Base-by-base conservation (phyloP, 164 flowering plant species). In the Aristolochia fimbriata region DNA sequence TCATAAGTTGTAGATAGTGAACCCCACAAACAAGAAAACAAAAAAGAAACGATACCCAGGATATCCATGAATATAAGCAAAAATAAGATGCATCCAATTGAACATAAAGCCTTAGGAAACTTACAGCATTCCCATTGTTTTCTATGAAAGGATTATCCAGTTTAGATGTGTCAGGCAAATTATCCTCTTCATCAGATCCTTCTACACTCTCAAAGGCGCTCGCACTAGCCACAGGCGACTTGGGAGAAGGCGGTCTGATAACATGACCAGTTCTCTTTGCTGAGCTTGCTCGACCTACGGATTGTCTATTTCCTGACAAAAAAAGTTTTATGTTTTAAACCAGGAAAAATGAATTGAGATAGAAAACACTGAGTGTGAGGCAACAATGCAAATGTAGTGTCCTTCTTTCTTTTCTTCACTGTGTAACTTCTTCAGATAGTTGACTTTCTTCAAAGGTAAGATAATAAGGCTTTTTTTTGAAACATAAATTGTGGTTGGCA, bases 101-200 rank as follows among this genome's bases (percentile, higher is more conserved):
- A 37, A 37, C 10, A 10, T 37, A 3, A 37, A 31, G 13, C 56
- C 56, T 8, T 9, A 22, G 27, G 10, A 23, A 51, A 81, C 94
- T 83, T 74, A 88, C 96, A 60, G 77, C 78, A 76, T 78, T 68
- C 57, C 94, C 95, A 80, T 82, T 84, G 24, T 81, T 62, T 68
- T 76, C 81, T 60, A 87, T 57, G 71, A 85, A 91, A 23, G 79
- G 59, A 27, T 74, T 17, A 41, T 84, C 88, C 15, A 81, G 64
- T 54, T 78, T 84, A 65, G 80, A 47, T 71, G 31, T 71, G 55
- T 80, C 88, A n/a, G 81, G 76, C 68, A 84, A 67, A 67, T 73
- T 73, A 71, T 86, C 98, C 64, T 92, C 98, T 21, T 88, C 98
- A 71, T 92, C 98, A 46, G 97, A 92, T 63, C 85, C 98, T 71